Evolutionary conservation across 345 rosid species (phyloP), one percentile per base, ranked within the genome.

Genomic region (Psidium guajava): DNA sequence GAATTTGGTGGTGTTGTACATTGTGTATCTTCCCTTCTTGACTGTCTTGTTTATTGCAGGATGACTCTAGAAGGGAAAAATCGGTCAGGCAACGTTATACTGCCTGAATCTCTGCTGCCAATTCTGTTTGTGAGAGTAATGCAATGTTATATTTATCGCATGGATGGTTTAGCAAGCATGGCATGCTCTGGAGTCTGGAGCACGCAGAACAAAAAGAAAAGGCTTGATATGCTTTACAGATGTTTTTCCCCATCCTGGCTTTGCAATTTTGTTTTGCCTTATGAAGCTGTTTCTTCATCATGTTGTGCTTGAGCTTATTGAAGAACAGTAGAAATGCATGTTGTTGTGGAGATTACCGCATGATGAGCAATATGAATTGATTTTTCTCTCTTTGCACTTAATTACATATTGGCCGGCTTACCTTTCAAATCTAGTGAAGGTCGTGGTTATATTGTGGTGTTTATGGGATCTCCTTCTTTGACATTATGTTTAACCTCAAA

Each of bases 41-140:
- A 85, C 82, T 50, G 42, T 81, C 47, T 57, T 88, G 69, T 58
- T 85, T 64, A 25, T 86, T 87, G 89, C 95, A 96, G 99, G 99
- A 94, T 84, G 98, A 96, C 90, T 88, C 98, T 5, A 90, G 93
- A 83, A 93, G 92, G 85, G 94, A 93, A 22, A 92, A 92, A 85
- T 87, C 90, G 11, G 87, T 54, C 6, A 94, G 93, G 90, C 85
- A 88, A 52, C 94, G 99, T 82, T 96, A 94, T 87, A 90, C 52
- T 82, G 94, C 92, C n/a, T 96, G 92, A 96, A n/a, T 82, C 36
- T 50, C 27, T 55, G 54, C 28, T n/a, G 56, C 77, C 56, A 40
- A n/a, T 77, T 54, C 47, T 82, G 81, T 14, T 64, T 52, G 0
- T 81, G 22, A 81, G 36, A 28, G 83, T 53, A 22, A 81, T 81